phyloP scores from a whole-genome alignment of 441 rosid genomes.

The Pelargonium australe region DNA sequence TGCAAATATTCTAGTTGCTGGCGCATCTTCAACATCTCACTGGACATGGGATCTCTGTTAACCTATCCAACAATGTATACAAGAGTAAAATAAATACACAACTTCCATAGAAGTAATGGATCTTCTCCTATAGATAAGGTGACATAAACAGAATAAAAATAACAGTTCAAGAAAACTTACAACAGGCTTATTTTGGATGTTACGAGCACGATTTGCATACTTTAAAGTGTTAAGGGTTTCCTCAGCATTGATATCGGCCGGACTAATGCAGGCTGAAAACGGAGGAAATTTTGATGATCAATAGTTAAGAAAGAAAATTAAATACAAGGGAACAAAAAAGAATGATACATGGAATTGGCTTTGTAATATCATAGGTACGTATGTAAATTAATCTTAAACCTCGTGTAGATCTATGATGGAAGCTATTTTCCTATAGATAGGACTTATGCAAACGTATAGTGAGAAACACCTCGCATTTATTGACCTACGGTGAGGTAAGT shows the following conservation, averaged over 20 bases:
- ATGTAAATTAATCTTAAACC: too few species aligned
- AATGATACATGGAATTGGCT: neutral
- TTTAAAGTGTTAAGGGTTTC: constrained; percentile 76
- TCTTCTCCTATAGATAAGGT: constrained; percentile 7
- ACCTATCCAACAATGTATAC: constrained; percentile 38
- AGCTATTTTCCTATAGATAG: too few species aligned
- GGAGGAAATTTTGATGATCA: constrained; percentile 1
- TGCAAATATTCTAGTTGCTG: constrained; percentile 88
- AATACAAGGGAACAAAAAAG: neutral
- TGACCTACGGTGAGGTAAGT: too few species aligned
- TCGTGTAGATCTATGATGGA: too few species aligned
- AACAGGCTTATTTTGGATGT: constrained; percentile 30
- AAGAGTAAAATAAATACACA: constrained; percentile 5
- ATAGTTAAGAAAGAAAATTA: neutral
- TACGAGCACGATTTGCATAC: constrained; percentile 98
- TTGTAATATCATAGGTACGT: too few species aligned
- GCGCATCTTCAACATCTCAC: constrained; percentile 95
- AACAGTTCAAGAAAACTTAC: constrained; percentile 10
- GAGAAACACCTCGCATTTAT: too few species aligned
- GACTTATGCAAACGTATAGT: too few species aligned
- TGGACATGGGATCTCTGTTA: constrained; percentile 92
- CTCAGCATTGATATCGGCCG: neutral
- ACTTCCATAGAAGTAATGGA: constrained; percentile 8
- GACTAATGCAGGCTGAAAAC: constrained; percentile 79
- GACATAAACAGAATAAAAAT: neutral